A percentile compares a stretch with the other conserved stretches of the same genome.
Conservation (phyloP, 1,139 yeast species). For the Pichia sorboxylosa region DNA sequence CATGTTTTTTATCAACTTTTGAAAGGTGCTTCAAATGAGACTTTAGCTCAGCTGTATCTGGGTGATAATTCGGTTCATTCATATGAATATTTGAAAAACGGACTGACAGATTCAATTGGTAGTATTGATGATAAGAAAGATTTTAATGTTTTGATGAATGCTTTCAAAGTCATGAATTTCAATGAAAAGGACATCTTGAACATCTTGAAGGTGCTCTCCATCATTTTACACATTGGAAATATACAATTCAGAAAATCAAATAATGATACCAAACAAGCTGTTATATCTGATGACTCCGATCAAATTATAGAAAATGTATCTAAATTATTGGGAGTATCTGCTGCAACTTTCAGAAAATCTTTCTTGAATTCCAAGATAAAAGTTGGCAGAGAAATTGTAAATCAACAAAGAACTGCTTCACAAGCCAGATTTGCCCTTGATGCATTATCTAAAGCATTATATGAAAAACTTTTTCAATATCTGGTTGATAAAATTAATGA, state of each 20-base stretch:
- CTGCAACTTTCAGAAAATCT: conserved; percentile 42
- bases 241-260: conserved; percentile 47
- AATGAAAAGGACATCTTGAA: conserved; percentile 40
- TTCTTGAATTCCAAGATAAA: conserved; percentile 74
- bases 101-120: conserved; percentile 39
- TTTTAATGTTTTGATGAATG: conserved; percentile 46
- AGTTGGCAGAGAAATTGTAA: conserved; percentile 83
- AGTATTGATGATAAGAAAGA: conserved; percentile 70
- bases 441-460: conserved; percentile 77
- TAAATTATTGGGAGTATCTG: conserved; percentile 50
- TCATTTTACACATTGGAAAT: conserved; percentile 79
- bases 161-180: conserved; percentile 70
- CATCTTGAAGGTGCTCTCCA: conserved; percentile 59
- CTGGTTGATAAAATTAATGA: conserved; percentile 68
- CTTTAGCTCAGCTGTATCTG: conserved; percentile 39
- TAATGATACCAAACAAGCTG: conserved; percentile 71
- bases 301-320: conserved; percentile 36
- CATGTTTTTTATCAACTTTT: conserved; percentile 86
- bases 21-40: conserved; percentile 46
- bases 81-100: conserved; percentile 49
- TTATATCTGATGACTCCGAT: conserved; percentile 45
- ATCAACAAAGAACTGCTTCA: conserved; percentile 64
- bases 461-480: conserved; percentile 72
- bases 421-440: conserved; percentile 79
- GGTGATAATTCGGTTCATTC: conserved; percentile 30